Evolutionary conservation across 306 rosid species (phyloP).

Genomic region (Lagenaria siceraria): DNA sequence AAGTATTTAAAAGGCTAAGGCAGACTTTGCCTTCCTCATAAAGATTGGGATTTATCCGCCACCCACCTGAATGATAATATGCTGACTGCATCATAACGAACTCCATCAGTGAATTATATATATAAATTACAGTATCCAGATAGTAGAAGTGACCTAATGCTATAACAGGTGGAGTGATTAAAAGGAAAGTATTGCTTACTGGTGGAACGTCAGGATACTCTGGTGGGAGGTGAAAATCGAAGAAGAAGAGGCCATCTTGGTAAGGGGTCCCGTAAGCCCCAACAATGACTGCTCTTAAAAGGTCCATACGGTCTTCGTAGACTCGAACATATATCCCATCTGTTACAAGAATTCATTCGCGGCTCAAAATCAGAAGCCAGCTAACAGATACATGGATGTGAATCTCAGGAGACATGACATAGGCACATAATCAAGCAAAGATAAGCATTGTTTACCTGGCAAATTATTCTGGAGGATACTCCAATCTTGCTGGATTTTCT

Average conservation of each 20-base stretch:
- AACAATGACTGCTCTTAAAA: slow-evolving; percentile 86
- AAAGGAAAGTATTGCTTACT: slow-evolving; percentile 35
- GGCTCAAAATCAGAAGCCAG: slow-evolving; percentile 7
- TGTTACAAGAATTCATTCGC: slow-evolving; percentile 25
- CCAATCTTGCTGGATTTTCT: slow-evolving; percentile 99
- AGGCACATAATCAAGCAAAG: slow-evolving; percentile 9
- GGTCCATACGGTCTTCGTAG: slow-evolving; percentile 96
- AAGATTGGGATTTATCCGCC: slow-evolving; percentile 95
- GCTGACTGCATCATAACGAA: slow-evolving; percentile 66
- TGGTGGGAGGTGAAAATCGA: slow-evolving; percentile 94
- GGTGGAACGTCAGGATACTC: slow-evolving; percentile 98
- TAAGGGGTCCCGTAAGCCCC: slow-evolving; percentile 99
- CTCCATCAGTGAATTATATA: background rate
- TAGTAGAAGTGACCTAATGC: background rate
- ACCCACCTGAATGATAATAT: slow-evolving; percentile 97
- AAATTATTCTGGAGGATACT: slow-evolving; percentile 89
- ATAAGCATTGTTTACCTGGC: slow-evolving; percentile 44
- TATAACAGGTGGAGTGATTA: background rate
- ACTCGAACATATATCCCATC: slow-evolving; percentile 83
- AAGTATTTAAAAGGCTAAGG: slow-evolving; percentile 95
- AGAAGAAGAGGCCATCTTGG: slow-evolving; percentile 98
- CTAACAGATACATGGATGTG: slow-evolving; percentile 12
- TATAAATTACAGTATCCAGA: background rate
- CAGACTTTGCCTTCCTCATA: slow-evolving; percentile 99
- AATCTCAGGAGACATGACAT: slow-evolving; percentile 4